Evolutionary conservation across 495 filamentous ascomycete genomes (phyloP), one percentile per base, ranked within the genome.

Genomic region (Penicilliopsis zonata): DNA sequence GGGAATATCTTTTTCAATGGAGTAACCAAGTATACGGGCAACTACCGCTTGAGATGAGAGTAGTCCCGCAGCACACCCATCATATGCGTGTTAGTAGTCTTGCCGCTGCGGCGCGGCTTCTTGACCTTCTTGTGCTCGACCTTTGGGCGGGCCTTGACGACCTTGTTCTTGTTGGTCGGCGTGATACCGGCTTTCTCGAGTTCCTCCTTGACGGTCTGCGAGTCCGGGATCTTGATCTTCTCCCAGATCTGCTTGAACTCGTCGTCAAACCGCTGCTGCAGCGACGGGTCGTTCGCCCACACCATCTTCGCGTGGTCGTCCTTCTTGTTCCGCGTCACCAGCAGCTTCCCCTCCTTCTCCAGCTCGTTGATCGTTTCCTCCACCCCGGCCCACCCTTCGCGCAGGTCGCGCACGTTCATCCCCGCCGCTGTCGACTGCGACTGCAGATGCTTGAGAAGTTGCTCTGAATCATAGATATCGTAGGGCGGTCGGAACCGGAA

Each of bases 31-130:
- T n/a, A n/a, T n/a, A n/a, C n/a, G n/a, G n/a, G n/a, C 5, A 5
- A 31, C 50, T 38, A 65, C 27, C 57, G 55, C 50, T 73, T 74
- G 38, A 70, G 52, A 53, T 80, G 69, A 18, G 76, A 79, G 40
- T 86, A 92, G 47, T 94, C 86, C 58, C 81, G 78, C 37, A 96
- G 60, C 28, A 98, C 72, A 40, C 80, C 76, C 46, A 67, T 69
- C 90, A 98, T 94, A 51, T 98, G 90, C 19, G 73, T 78, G 49
- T 98, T 98, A 29, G 86, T 94, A 24, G 79, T 79, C 68, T 86
- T 92, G 16, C 80, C 83, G 36, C 77, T 75, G 39, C 73, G 75
- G 31, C 83, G 68, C 27, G 74, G 61, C 30, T 82, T 79, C 42
- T 70, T 69, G 28, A 65, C 67, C 44, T 78, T 79, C 40, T 70